Base-by-base conservation (phyloP, 2,329 filamentous ascomycete species). In the Eurotiales sp. region DNA sequence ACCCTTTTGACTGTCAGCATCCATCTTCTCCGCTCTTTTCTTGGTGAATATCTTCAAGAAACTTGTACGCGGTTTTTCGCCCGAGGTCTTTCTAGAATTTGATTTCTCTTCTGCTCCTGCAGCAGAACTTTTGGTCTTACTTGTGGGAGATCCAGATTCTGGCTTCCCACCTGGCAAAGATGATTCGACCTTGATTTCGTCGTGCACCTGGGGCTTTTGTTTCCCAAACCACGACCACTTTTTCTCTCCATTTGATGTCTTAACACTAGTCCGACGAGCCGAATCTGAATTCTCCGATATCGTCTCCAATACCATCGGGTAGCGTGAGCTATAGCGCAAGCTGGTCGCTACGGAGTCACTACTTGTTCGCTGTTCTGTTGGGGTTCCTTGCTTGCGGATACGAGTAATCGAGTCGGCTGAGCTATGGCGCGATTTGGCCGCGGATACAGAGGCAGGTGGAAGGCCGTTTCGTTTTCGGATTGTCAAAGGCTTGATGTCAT, bases 21-120 rank as follows among this genome's bases (percentile, higher is more conserved):
- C 50, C 42, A 53, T 54, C 52, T 71, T 73, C 40, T 67, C 72
- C 30, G 72, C 65, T 46, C 70, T 66, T 56, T 76, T 78, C 59
- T 75, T 78, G 39, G 77, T 72, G 46, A 83, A 75, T 47, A 79
- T 73, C 54, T 75, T 78, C 39, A 80, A 69, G 53, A 82, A 73
- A 6, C 76, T 74, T 40, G 42, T 19, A 29, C 53, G 45, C 11
- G 77, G 4, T 52, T 56, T 46, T 63, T 62, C 34, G 55, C 61
- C 10, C 49, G 60, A 57, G n/a, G 46, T 55, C 30, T 15, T 53
- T 45, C 46, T 43, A 3, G 23, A 21, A 8, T 14, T 1, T 1
- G 46, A 46, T 3, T 51, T 42, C 27, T 58, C 56, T 10, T 55
- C 36, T 2, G 34, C 50, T 6, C 50, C 43, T 39, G 44, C 49